phyloP scores from a whole-genome alignment of 164 flowering plant species.

The Annona squamosa region DNA sequence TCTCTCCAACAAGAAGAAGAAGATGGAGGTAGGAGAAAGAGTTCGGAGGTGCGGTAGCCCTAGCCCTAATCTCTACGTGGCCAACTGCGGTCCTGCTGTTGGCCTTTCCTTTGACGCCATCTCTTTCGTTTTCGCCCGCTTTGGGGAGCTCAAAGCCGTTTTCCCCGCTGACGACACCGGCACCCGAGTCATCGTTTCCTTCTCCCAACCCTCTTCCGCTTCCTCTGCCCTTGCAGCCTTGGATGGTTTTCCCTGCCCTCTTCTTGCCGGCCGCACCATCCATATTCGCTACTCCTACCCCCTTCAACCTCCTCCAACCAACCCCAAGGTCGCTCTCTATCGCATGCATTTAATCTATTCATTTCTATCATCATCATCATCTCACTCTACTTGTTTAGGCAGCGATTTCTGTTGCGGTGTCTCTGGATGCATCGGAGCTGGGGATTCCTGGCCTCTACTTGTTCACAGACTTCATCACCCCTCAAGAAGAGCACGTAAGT shows the following conservation, averaged over 20 bases:
- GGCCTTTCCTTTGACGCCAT: slow-evolving; percentile 57
- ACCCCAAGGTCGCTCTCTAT: slow-evolving; percentile 10
- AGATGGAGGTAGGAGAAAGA: too few relatives aligned
- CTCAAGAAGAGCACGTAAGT: slow-evolving; percentile 61
- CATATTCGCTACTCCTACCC: slow-evolving; percentile 64
- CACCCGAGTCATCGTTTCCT: slow-evolving; percentile 78
- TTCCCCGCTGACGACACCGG: slow-evolving; percentile 80
- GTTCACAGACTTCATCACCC: slow-evolving; percentile 58
- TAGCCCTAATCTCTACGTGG: slow-evolving; percentile 53
- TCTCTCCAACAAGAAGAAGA: too few relatives aligned
- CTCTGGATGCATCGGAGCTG: slow-evolving; percentile 50
- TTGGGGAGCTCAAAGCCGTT: slow-evolving; percentile 65
- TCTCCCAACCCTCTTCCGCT: slow-evolving; percentile 35
- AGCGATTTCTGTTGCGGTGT: slow-evolving; percentile 45
- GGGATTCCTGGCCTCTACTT: slow-evolving; percentile 75
- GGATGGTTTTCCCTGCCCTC: slow-evolving; percentile 49
- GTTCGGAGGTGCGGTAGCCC: not conserved
- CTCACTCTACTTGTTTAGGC: slow-evolving; percentile 7
- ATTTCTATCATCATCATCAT: not conserved
- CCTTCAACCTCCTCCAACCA: slow-evolving; percentile 16
- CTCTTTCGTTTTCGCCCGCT: slow-evolving; percentile 43
- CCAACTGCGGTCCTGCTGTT: slow-evolving; percentile 90
- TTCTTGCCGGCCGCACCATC: slow-evolving; percentile 57
- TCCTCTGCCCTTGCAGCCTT: slow-evolving; percentile 47
- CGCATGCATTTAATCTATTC: not conserved